Evolutionary conservation across 257 asterid genomes (phyloP).

Genomic region (Ligustrum vulgare): DNA sequence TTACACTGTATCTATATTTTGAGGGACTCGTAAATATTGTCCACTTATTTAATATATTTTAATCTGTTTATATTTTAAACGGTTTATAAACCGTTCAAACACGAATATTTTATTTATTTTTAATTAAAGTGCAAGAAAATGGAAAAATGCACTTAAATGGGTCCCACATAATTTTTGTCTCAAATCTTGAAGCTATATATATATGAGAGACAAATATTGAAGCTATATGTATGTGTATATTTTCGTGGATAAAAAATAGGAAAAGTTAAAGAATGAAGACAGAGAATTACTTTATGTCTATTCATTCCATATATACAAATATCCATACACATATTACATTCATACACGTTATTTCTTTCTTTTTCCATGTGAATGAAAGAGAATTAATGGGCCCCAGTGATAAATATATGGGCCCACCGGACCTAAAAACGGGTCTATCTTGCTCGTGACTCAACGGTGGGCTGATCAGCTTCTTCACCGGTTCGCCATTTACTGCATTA

Average conservation of each 20-base stretch:
- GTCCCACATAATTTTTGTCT: not conserved
- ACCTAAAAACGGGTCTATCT: constrained; percentile 1
- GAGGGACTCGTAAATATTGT: too few species aligned
- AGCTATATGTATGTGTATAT: not conserved
- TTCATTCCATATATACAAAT: constrained; percentile 11
- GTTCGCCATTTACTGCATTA: constrained; percentile 21
- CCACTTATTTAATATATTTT: too few species aligned
- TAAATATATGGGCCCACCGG: constrained; percentile 33
- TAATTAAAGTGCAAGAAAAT: not conserved
- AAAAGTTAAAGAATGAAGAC: constrained; percentile 25
- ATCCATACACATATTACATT: not conserved
- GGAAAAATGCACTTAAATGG: not conserved
- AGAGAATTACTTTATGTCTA: constrained; percentile 41
- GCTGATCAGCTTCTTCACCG: constrained; percentile 18
- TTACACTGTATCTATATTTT: too few species aligned
- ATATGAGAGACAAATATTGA: not conserved
- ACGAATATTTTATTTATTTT: not conserved
- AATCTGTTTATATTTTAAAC: too few species aligned
- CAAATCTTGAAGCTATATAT: not conserved
- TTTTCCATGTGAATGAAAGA: constrained; percentile 40
- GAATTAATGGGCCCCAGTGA: constrained; percentile 45
- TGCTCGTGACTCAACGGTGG: constrained; percentile 41
- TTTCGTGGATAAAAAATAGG: constrained; percentile 14
- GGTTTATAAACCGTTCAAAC: too few species aligned
- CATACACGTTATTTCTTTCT: not conserved